Percentiles rank a stretch among this genome's conserved stretches.
Evolutionary conservation across 179 eudicot genomes (phyloP).

Genomic region (Nepenthes alata): DNA sequence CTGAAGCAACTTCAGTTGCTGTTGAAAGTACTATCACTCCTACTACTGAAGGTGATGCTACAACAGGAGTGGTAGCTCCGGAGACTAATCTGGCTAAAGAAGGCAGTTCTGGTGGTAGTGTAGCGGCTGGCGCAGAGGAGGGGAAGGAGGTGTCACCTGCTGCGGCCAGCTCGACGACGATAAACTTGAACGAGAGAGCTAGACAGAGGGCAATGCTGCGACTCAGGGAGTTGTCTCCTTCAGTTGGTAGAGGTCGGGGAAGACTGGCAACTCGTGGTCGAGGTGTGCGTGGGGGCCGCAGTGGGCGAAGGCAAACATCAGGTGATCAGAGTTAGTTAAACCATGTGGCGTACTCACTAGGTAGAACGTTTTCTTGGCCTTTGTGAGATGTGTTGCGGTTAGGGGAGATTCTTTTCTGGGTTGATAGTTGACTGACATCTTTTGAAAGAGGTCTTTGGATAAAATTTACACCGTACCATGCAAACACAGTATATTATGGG

Average conservation of each 20-base stretch:
- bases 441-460: no score
- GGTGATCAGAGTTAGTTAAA: neutral
- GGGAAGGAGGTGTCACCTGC: constrained; percentile 27
- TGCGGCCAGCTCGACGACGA: constrained; percentile 36
- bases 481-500: no score
- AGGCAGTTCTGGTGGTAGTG: constrained; percentile 15
- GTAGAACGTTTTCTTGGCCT: no score
- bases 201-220: constrained; percentile 30
- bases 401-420: no score
- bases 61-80: constrained; percentile 2
- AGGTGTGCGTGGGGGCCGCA: constrained; percentile 5
- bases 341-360: no score
- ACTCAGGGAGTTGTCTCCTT: constrained; percentile 21
- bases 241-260: constrained; percentile 34
- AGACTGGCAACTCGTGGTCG: constrained; percentile 23
- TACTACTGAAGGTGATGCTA: constrained; percentile 14
- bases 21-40: constrained; percentile 3
- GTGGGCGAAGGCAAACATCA: neutral
- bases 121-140: constrained; percentile 19
- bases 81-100: constrained; percentile 25
- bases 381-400: no score
- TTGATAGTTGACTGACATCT: no score
- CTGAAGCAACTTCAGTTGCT: constrained; percentile 19
- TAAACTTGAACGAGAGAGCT: constrained; percentile 53
- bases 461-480: no score